Evolutionary conservation across 768 basidiomycete species (phyloP).

Genomic region (Suillus placidus): DNA sequence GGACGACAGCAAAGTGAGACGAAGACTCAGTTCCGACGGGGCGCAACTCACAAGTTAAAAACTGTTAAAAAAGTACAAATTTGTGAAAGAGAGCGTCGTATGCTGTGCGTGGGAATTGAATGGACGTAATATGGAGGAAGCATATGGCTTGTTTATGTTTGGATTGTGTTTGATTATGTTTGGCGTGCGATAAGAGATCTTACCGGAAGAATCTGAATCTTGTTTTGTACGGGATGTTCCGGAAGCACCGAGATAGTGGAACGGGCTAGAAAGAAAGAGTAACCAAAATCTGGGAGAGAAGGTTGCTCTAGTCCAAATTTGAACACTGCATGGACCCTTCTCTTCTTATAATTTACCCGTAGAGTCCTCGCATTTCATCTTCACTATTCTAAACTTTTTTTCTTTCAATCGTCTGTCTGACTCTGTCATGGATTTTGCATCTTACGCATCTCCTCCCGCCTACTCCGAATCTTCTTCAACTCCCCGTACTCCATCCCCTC

Average conservation of each 20-base stretch:
- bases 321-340: conserved; percentile 34
- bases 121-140: conserved; percentile 32
- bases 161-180: conserved; percentile 16
- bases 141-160: conserved; percentile 28
- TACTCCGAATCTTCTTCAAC: conserved; percentile 70
- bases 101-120: conserved; percentile 36
- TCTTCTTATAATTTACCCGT: conserved; percentile 36
- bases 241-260: conserved; percentile 33
- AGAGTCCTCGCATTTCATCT: conserved; percentile 16
- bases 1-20: conserved; percentile 11
- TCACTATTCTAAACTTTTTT: neutral
- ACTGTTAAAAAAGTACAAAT: conserved; percentile 1
- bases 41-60: conserved; percentile 1
- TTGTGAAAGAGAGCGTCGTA: conserved; percentile 5
- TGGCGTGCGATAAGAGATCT: conserved; percentile 29
- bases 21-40: conserved; percentile 19
- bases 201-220: conserved; percentile 24
- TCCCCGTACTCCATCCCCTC: conserved; percentile 76
- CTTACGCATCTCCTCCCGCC: conserved; percentile 44
- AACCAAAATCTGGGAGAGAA: conserved; percentile 41
- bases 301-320: conserved; percentile 25
- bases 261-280: conserved; percentile 39
- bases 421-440: conserved; percentile 63
- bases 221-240: conserved; percentile 35
- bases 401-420: neutral